Evolutionary conservation across 352 stramenopile genomes (phyloP).

Genomic region (Phytophthora rubi): DNA sequence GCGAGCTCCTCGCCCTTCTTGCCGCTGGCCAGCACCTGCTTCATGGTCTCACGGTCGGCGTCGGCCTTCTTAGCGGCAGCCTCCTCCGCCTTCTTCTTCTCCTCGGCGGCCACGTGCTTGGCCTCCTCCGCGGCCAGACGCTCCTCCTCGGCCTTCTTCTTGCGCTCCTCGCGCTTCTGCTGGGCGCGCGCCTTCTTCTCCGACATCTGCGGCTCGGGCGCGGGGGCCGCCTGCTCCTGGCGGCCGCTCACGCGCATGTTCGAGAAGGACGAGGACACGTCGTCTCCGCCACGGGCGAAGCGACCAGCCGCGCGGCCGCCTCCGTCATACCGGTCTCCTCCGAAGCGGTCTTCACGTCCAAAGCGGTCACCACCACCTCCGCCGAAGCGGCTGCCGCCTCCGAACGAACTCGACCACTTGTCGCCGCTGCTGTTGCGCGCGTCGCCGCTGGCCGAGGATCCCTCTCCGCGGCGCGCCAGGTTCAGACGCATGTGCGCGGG

Average conservation of each 20-base stretch:
- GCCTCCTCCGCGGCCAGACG: conserved; percentile 63
- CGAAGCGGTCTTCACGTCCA: conserved; percentile 33
- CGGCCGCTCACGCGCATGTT: conserved; percentile 51
- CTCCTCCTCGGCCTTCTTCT: conserved; percentile 86
- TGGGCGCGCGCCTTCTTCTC: conserved; percentile 69
- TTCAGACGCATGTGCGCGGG: conserved; percentile 84
- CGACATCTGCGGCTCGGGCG: conserved; percentile 8
- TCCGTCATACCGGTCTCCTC: conserved; percentile 39
- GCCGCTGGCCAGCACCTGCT: conserved; percentile 61
- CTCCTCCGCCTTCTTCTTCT: conserved; percentile 65
- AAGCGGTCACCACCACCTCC: conserved; percentile 39
- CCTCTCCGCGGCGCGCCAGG: conserved; percentile 55
- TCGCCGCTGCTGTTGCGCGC: conserved; percentile 46
- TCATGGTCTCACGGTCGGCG: conserved; percentile 60
- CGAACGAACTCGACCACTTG: conserved; percentile 65
- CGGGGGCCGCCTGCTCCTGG: conserved; percentile 31
- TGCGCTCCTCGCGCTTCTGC: conserved; percentile 77
- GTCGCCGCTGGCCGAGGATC: conserved; percentile 27
- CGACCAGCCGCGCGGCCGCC: conserved; percentile 34
- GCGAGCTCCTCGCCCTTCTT: conserved; percentile 75
- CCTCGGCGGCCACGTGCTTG: conserved; percentile 64
- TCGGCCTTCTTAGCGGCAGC: conserved; percentile 55
- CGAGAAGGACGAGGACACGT: conserved; percentile 47
- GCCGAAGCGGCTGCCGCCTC: conserved; percentile 44
- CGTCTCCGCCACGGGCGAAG: conserved; percentile 46